phyloP scores from a whole-genome alignment of 257 asterid species.

The Phtheirospermum japonicum region DNA sequence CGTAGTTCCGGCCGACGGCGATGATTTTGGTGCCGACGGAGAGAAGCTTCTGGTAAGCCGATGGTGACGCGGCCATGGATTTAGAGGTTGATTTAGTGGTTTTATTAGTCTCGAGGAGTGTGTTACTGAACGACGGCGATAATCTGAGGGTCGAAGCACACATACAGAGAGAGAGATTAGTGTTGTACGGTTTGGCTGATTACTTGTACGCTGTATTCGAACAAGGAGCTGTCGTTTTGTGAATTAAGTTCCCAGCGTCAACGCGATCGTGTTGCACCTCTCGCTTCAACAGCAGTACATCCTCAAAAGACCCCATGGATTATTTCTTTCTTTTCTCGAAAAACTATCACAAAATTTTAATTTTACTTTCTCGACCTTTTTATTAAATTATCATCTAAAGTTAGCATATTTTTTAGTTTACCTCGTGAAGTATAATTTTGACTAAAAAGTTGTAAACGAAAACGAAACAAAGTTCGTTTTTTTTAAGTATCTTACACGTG shows the following conservation, averaged over 20 bases:
- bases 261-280: constrained; percentile 1
- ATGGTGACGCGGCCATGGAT: constrained; percentile 61
- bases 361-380: too few species aligned
- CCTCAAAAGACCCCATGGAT: not conserved
- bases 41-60: constrained; percentile 66
- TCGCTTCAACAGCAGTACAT: not conserved
- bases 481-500: too few species aligned
- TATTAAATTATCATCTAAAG: too few species aligned
- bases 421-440: too few species aligned
- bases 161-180: constrained; percentile 18
- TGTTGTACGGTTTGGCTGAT: constrained; percentile 22
- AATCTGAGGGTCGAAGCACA: constrained; percentile 26
- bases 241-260: not conserved
- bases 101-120: constrained; percentile 15
- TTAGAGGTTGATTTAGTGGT: constrained; percentile 12
- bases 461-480: too few species aligned
- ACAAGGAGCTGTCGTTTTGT: not conserved
- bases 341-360: too few species aligned
- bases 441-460: too few species aligned
- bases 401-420: too few species aligned
- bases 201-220: constrained; percentile 24
- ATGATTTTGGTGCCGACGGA: constrained; percentile 76
- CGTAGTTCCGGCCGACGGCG: constrained; percentile 97
- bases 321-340: too few species aligned
- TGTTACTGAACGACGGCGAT: constrained; percentile 21